Evolutionary conservation across 163 green algal species (phyloP), one percentile per base, ranked within the genome.

Genomic region (Scenedesmus sp.): DNA sequence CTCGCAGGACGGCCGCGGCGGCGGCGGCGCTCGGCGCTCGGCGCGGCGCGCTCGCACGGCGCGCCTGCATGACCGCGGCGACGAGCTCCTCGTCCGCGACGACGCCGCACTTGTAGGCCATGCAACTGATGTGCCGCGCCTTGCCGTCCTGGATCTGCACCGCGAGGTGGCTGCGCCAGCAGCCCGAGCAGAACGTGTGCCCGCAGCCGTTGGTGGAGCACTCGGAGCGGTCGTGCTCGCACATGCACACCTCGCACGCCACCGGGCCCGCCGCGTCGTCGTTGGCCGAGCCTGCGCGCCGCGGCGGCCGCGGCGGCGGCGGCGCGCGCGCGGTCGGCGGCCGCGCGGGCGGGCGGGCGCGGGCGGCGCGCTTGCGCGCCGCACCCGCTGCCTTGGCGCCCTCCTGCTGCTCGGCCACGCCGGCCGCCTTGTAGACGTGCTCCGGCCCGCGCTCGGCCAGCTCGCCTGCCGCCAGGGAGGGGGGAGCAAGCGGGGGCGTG

Each of bases 181-280:
- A 97, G 31, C 85, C 81, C 56, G 93, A 89, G 88, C 92, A 97
- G 79, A 94, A 97, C 1, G 60, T 81, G 79, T 97, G 92, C 0
- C 89, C 89, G 78, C 92, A 97, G 57, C 87, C 84, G 87, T 96
- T 97, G 62, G 64, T 82, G 0, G 84, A 90, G 11, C 85, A 75
- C 18, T 88, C 72, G 0, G 29, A 20, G 0, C 44, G 18, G 7
- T 48, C n/a, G 42, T 82, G 69, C 0, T 92, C 82, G 13, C 56
- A 80, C 66, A 93, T 91, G 84, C 92, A 96, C 13, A 89, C 86
- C 0, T 82, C 63, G 76, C 92, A 96, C 4, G 51, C 84, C 14
- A 83, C 79, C 7, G 2, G 11, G 24, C 14, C 3, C 51, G 10
- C 14, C 53, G n/a, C 24, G 51, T 51, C 6, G n/a, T n/a, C n/a